Conservation (phyloP, 768 basidiomycete species). For the Collybia sordida region DNA sequence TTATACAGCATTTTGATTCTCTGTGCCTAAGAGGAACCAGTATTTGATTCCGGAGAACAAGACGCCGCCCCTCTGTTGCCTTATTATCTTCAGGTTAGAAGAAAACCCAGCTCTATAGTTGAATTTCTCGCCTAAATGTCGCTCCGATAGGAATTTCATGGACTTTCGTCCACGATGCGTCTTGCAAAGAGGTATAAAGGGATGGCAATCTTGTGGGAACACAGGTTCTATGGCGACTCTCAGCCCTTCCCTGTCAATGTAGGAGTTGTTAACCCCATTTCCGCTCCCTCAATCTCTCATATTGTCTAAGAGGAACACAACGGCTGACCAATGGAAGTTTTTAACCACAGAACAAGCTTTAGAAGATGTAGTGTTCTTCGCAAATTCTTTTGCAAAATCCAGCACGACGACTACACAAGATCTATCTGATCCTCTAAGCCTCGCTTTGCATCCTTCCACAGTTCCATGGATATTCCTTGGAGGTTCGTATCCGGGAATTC, state of each 20-base stretch:
- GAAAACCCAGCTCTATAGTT: background rate
- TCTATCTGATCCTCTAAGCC: constrained; percentile 8
- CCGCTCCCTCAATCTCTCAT: no score
- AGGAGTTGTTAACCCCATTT: constrained; percentile 1
- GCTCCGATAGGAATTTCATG: constrained; percentile 40
- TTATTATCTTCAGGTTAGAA: constrained; percentile 44
- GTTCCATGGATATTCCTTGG: constrained; percentile 51
- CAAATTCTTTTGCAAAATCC: constrained; percentile 32
- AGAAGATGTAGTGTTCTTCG: constrained; percentile 50
- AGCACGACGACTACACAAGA: background rate
- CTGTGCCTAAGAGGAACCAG: constrained; percentile 19
- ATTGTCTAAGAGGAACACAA: constrained; percentile 32
- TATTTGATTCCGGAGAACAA: constrained; percentile 53
- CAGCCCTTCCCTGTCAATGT: constrained; percentile 49
- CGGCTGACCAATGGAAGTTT: constrained; percentile 44
- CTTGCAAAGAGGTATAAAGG: constrained; percentile 46
- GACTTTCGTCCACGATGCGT: constrained; percentile 46
- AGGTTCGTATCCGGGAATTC: constrained; percentile 49
- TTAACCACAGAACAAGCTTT: constrained; percentile 49
- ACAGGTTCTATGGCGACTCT: constrained; percentile 48
- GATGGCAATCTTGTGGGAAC: constrained; percentile 50
- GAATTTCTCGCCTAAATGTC: background rate
- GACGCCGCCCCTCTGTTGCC: constrained; percentile 45
- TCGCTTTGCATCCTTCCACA: constrained; percentile 37
- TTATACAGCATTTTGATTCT: background rate